Base-by-base conservation (phyloP, 208 protist species). In the Acanthamoeba rhysodes region DNA sequence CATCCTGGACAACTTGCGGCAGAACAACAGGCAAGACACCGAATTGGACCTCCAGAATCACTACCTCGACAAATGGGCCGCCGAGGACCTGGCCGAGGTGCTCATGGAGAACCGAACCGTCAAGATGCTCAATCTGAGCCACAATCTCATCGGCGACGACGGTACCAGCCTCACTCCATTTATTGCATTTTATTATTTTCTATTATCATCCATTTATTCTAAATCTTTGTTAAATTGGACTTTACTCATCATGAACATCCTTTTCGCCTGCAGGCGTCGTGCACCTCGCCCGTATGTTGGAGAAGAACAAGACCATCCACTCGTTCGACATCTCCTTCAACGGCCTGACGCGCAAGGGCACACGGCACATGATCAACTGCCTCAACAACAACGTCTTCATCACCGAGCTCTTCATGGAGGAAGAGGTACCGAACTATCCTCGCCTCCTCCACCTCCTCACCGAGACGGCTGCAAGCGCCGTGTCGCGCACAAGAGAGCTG, bases 331-430 rank as follows among this genome's bases (percentile, higher is more conserved):
- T 94, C 24, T 48, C 37, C 29, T 70, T 80, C 88, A 94, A 80
- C 29, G 66, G 68, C 27, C 27, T 94, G 10, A 94, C 88, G 27
- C 59, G 88, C 59, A 94, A 94, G 68, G 88, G 88, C 88, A 94
- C 88, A 32, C 59, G 88, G 10, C 64, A 94, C 59, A 48, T 94
- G 88, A 50, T 94, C 66, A 94, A 70, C 88, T 94, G 88, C 88
- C 68, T 94, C 41, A 94, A 94, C 27, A 94, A 94, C n/a, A 94
- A 94, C 88, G 88, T 94, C 34, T 94, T 94, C 88, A 55, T 94
- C 88, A 94, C 88, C 10, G 66, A 94, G 66, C 64, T 94, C 8
- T 74, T 50, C 24, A 57, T 94, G 88, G 88, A 94, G 22, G 88
- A 94, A 55, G 64, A 94, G 68, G 88, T 70, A 53, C 14, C 7